These are phyloP conservation scores for Kwoniella sp. DNA, from an alignment of 768 basidiomycete genomes.

Conservation along the genomic window DNA sequence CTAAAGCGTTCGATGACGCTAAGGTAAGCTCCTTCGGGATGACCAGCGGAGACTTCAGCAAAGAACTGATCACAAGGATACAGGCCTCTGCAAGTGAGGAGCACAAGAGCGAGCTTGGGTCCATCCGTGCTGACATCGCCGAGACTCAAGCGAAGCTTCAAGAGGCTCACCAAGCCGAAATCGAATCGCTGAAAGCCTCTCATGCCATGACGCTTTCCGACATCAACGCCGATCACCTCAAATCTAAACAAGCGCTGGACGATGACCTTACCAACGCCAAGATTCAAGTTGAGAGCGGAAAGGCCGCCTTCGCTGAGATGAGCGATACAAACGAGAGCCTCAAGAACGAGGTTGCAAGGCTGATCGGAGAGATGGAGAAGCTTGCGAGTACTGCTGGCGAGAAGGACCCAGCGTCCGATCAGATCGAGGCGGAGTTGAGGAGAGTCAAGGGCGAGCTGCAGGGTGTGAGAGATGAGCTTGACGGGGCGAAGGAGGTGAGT, in stretches of 20 bases:
- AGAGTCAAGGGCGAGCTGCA: slow-evolving; percentile 22
- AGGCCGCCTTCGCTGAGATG: slow-evolving; percentile 5
- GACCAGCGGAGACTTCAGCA: too few relatives aligned
- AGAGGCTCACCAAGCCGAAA: slow-evolving; percentile 33
- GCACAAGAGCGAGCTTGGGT: slow-evolving; percentile 35
- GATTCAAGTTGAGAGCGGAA: slow-evolving; percentile 1
- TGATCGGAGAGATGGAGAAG: slow-evolving; percentile 17
- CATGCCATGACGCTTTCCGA: slow-evolving; percentile 30
- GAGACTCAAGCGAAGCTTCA: slow-evolving; percentile 28
- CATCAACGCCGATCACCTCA: slow-evolving; percentile 20
- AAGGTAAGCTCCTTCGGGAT: slow-evolving; percentile 14
- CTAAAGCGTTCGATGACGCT: slow-evolving; percentile 22
- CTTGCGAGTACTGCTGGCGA: neutral
- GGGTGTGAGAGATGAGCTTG: slow-evolving; percentile 34
- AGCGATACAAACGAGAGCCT: slow-evolving; percentile 9
- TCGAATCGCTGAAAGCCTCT: slow-evolving; percentile 25
- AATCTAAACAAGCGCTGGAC: neutral
- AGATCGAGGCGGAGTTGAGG: slow-evolving; percentile 28
- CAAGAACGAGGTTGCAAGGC: slow-evolving; percentile 17
- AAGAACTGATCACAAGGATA: too few relatives aligned
- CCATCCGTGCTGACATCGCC: slow-evolving; percentile 30
- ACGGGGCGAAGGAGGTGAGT: slow-evolving; percentile 35
- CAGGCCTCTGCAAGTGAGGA: slow-evolving; percentile 24
- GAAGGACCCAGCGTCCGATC: neutral
- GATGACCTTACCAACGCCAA: slow-evolving; percentile 7